phyloP scores from a whole-genome alignment of 768 basidiomycete species.

The Hygrocybe coccinea region DNA sequence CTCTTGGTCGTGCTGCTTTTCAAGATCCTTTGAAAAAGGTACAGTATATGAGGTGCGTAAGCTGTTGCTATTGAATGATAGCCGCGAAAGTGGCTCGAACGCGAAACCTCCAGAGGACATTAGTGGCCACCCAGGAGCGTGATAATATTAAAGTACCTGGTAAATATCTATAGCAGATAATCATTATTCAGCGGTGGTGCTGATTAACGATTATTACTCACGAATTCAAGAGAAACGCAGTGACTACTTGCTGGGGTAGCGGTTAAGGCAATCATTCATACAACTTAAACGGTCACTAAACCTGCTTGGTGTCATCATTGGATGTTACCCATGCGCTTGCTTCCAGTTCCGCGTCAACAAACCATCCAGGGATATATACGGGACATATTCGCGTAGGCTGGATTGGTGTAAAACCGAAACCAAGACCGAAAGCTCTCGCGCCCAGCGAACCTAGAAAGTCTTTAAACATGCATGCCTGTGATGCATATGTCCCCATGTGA shows the following conservation, averaged over 20 bases:
- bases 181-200: constrained; percentile 13
- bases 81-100: constrained; percentile 42
- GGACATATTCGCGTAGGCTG: constrained; percentile 46
- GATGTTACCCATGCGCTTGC: constrained; percentile 27
- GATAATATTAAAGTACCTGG: constrained; percentile 32
- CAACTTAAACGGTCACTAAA: constrained; percentile 17
- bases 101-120: constrained; percentile 35
- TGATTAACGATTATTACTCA: constrained; percentile 31
- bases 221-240: constrained; percentile 41
- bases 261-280: background rate
- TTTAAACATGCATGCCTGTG: constrained; percentile 20
- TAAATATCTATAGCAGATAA: constrained; percentile 34
- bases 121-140: background rate
- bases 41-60: constrained; percentile 26
- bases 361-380: constrained; percentile 62
- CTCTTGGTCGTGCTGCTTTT: constrained; percentile 45
- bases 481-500: constrained; percentile 34
- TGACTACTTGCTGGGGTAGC: constrained; percentile 25
- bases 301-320: constrained; percentile 21
- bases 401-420: constrained; percentile 34
- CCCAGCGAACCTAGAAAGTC: constrained; percentile 26
- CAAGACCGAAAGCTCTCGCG: constrained; percentile 34
- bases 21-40: constrained; percentile 46
- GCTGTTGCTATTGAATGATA: constrained; percentile 34
- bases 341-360: constrained; percentile 51